These are phyloP conservation scores for Monascus ruber DNA, from an alignment of 2,329 filamentous ascomycete species.

Conservation along the genomic window DNA sequence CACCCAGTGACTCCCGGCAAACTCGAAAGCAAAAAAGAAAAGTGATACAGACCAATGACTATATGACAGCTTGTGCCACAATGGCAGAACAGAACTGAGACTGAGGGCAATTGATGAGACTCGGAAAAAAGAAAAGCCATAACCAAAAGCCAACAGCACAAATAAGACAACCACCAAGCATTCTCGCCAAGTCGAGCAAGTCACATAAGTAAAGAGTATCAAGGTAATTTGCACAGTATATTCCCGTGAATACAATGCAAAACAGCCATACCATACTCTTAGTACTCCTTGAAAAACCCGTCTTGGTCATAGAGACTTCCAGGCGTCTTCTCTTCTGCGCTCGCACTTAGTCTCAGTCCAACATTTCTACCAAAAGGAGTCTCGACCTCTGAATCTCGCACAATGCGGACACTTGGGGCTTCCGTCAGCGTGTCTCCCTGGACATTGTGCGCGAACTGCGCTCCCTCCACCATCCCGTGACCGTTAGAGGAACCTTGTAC, in stretches of 20 bases:
- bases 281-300: constrained; percentile 25
- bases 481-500: constrained; percentile 4
- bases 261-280: not conserved
- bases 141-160: too few relatives aligned
- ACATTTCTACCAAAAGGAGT: constrained; percentile 18
- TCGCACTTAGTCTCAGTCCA: constrained; percentile 18
- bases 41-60: too few relatives aligned
- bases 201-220: too few relatives aligned
- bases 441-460: constrained; percentile 3
- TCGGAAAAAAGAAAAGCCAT: too few relatives aligned
- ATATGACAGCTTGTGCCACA: too few relatives aligned
- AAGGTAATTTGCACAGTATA: too few relatives aligned
- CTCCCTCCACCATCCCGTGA: constrained; percentile 1
- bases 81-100: too few relatives aligned
- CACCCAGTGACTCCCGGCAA: too few relatives aligned
- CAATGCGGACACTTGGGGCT: constrained; percentile 2
- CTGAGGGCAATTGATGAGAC: too few relatives aligned
- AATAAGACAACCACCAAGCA: too few relatives aligned
- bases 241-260: not conserved
- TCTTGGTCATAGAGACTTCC: constrained; percentile 37
- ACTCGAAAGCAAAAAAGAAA: too few relatives aligned
- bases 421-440: constrained; percentile 11
- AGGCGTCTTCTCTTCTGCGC: constrained; percentile 26
- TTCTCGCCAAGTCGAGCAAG: too few relatives aligned
- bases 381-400: constrained; percentile 2